Evolutionary conservation across 306 rosid species (phyloP), one percentile per base, ranked within the genome.

Genomic region (Acmispon strigosus): DNA sequence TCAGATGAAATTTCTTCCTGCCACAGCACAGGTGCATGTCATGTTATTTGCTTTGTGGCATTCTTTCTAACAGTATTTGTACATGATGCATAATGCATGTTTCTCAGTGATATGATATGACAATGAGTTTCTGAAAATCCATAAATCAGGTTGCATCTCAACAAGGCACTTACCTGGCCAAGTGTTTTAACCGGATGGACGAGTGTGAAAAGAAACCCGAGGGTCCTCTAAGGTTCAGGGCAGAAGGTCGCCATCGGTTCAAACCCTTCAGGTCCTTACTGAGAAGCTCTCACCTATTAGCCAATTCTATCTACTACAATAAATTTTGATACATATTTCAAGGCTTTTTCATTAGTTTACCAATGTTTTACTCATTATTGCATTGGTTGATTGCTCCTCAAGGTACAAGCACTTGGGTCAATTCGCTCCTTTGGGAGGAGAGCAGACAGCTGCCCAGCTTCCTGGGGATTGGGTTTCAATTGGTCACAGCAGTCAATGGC

Each of bases 351-450:
- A 47, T 50, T 48, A 34, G 14, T 55, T 62, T 39, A 15, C 47
- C 15, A 7, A 24, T 64, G 20, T 52, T 72, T 58, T 13, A 75
- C 55, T 72, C 19, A 65, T 43, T 71, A 62, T 7, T 65, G 22
- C 42, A 47, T 48, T 82, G 50, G 34, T 41, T 73, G 58, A 7
- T 65, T 61, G 56, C 39, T 82, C 11, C 44, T 78, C 16, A 62
- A 94, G 98, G 92, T 94, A 94, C 84, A 91, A 87, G 81, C 99
- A 91, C 80, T 84, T 94, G 15, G 99, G 99, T 57, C 99, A 94
- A 75, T 94, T 94, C 19, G 99, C 99, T 75, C 99, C 99, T 16
- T 75, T 94, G 78, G 99, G 99, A 39, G 99, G 99, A 73, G 99
- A 94, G 66, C 90, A 91, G 83, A 91, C 97, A 66, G 99, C 99